phyloP scores from a whole-genome alignment of 495 filamentous ascomycete genomes.

The Neurospora sp. region DNA sequence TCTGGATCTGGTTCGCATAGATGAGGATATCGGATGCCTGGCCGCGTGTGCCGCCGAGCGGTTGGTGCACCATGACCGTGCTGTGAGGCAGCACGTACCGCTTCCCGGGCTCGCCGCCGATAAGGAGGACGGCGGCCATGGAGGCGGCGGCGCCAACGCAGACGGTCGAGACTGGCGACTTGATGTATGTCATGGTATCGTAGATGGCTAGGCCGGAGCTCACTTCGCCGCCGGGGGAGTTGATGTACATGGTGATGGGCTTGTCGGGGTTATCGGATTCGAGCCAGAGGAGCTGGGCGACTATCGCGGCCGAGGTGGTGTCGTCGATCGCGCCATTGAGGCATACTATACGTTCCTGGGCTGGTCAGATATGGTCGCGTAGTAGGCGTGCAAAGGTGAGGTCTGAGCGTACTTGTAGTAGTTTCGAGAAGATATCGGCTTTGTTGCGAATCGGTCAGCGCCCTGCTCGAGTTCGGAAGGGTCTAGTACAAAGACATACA shows the following conservation, averaged over 20 bases:
- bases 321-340: slow-evolving; percentile 91
- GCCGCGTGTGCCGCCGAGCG: slow-evolving; percentile 80
- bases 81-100: slow-evolving; percentile 84
- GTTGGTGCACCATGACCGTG: slow-evolving; percentile 94
- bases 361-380: slow-evolving; percentile 6
- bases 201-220: slow-evolving; percentile 94
- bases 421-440: slow-evolving; percentile 79
- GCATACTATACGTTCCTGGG: slow-evolving; percentile 85
- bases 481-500: slow-evolving; percentile 43
- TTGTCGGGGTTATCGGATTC: slow-evolving; percentile 93
- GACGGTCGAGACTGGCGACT: slow-evolving; percentile 82
- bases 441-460: slow-evolving; percentile 15
- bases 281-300: slow-evolving; percentile 93
- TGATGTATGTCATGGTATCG: slow-evolving; percentile 98
- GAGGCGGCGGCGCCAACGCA: slow-evolving; percentile 90
- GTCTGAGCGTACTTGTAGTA: slow-evolving; percentile 50
- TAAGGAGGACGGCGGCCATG: slow-evolving; percentile 85
- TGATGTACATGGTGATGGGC: slow-evolving; percentile 94
- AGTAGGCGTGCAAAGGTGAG: not conserved
- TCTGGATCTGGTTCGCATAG: slow-evolving; percentile 91
- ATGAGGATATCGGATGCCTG: slow-evolving; percentile 91
- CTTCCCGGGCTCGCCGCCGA: slow-evolving; percentile 76
- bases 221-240: slow-evolving; percentile 91
- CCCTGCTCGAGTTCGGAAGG: slow-evolving; percentile 13
- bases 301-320: slow-evolving; percentile 75